phyloP scores from a whole-genome alignment of 1,284 basidiomycete genomes.

The Grifola frondosa region DNA sequence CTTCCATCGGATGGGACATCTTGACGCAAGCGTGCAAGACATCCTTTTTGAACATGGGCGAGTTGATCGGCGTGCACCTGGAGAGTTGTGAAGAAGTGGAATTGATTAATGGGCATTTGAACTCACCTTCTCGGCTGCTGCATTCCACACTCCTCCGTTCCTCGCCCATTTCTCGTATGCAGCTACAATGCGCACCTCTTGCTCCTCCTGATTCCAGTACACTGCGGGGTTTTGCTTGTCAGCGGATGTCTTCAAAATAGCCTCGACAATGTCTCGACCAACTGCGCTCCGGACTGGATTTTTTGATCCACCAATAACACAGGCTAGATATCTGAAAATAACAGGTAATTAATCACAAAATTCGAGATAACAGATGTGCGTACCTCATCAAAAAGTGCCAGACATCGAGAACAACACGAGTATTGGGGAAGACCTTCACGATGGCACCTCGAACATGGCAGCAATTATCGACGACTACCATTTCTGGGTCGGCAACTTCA shows the following conservation, averaged over 20 bases:
- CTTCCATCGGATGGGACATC: slow-evolving; percentile 25
- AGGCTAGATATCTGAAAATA: too few species aligned
- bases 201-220: slow-evolving; percentile 17
- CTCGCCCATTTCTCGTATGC: slow-evolving; percentile 19
- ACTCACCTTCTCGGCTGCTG: slow-evolving; percentile 13
- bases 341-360: too few species aligned
- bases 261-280: slow-evolving; percentile 11
- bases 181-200: slow-evolving; percentile 8
- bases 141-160: slow-evolving; percentile 23
- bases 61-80: slow-evolving; percentile 19
- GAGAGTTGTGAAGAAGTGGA: too few species aligned
- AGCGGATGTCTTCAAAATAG: slow-evolving; percentile 17
- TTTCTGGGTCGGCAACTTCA: slow-evolving; percentile 12
- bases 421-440: slow-evolving; percentile 3
- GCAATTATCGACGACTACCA: slow-evolving; percentile 25
- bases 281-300: slow-evolving; percentile 9
- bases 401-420: slow-evolving; percentile 8
- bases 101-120: too few species aligned
- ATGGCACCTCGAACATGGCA: slow-evolving; percentile 18
- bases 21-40: slow-evolving; percentile 19
- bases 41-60: slow-evolving; percentile 26
- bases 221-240: slow-evolving; percentile 7
- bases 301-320: slow-evolving; percentile 1
- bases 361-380: too few species aligned
- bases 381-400: slow-evolving; percentile 15